Conservation (phyloP, 2,329 filamentous ascomycete species). For the Apiospora phragmitis region DNA sequence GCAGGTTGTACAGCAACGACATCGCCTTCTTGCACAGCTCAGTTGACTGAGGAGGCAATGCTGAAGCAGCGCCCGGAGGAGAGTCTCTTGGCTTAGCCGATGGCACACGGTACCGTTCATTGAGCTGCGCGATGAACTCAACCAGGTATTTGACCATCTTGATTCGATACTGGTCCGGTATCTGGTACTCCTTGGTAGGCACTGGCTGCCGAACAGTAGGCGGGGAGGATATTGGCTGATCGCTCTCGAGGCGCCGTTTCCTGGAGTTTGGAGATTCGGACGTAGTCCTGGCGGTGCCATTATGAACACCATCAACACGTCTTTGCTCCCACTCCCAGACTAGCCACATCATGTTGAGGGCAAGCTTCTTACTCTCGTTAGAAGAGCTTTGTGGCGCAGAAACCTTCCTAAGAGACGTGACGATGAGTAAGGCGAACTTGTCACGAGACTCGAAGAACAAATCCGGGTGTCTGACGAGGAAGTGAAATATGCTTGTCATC, state of each 20-base stretch:
- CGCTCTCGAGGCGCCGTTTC: constrained; percentile 77
- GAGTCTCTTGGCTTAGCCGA: constrained; percentile 66
- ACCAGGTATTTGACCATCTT: constrained; percentile 94
- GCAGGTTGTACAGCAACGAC: constrained; percentile 75
- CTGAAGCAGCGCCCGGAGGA: constrained; percentile 42
- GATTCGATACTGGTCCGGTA: constrained; percentile 66
- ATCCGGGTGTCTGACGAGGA: constrained; percentile 87
- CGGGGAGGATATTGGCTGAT: constrained; percentile 54
- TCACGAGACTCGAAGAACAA: constrained; percentile 95
- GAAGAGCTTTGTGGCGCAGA: constrained; percentile 81
- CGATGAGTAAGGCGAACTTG: constrained; percentile 85
- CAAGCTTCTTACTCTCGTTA: constrained; percentile 88
- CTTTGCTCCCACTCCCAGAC: constrained; percentile 93
- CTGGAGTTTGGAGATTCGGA: constrained; percentile 72
- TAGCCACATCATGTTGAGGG: constrained; percentile 84
- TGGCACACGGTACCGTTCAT: constrained; percentile 79
- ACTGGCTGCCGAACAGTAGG: constrained; percentile 49
- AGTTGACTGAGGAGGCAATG: constrained; percentile 56
- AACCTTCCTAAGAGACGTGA: constrained; percentile 85
- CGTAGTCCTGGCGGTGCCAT: constrained; percentile 38
- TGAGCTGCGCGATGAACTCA: constrained; percentile 88
- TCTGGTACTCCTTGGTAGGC: constrained; percentile 64
- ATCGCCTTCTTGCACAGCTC: constrained; percentile 88
- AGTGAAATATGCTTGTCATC: constrained; percentile 96
- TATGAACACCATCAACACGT: constrained; percentile 64